A percentile compares a stretch with the other conserved stretches of the same genome.
Evolutionary conservation across 441 rosid genomes (phyloP).

Genomic region (Theobroma grandiflorum): DNA sequence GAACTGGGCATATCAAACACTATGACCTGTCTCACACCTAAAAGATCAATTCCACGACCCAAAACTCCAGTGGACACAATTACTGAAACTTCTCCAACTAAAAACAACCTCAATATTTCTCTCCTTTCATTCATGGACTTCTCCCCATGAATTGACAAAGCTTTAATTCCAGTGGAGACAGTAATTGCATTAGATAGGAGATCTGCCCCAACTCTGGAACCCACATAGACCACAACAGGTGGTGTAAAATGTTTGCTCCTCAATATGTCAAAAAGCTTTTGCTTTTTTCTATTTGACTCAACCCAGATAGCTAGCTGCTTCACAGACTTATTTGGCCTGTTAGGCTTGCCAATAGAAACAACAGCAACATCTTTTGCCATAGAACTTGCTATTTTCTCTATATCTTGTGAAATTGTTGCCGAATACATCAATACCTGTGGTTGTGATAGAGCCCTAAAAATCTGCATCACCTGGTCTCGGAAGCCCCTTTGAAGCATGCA

Average conservation of each 20-base stretch:
- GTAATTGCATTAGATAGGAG: slow-evolving; percentile 79
- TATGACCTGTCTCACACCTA: slow-evolving; percentile 82
- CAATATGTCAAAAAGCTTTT: slow-evolving; percentile 87
- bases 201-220: slow-evolving; percentile 92
- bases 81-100: slow-evolving; percentile 78
- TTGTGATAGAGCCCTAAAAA: slow-evolving; percentile 68
- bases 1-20: slow-evolving; percentile 91
- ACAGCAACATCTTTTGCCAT: slow-evolving; percentile 52
- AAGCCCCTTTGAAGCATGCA: slow-evolving; percentile 94
- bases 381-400: slow-evolving; percentile 69
- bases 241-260: slow-evolving; percentile 79
- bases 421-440: slow-evolving; percentile 90
- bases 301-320: slow-evolving; percentile 89
- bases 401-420: slow-evolving; percentile 73
- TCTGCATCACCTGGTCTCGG: slow-evolving; percentile 89
- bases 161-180: slow-evolving; percentile 72
- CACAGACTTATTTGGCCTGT: slow-evolving; percentile 70
- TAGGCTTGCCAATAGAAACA: slow-evolving; percentile 70
- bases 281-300: slow-evolving; percentile 87
- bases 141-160: slow-evolving; percentile 88
- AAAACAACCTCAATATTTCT: slow-evolving; percentile 68
- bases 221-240: slow-evolving; percentile 79
- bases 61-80: slow-evolving; percentile 85
- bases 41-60: slow-evolving; percentile 83
- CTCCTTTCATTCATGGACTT: slow-evolving; percentile 94